Evolutionary conservation across 2,329 filamentous ascomycete species (phyloP).

Genomic region (Trichoderma atroviride): DNA sequence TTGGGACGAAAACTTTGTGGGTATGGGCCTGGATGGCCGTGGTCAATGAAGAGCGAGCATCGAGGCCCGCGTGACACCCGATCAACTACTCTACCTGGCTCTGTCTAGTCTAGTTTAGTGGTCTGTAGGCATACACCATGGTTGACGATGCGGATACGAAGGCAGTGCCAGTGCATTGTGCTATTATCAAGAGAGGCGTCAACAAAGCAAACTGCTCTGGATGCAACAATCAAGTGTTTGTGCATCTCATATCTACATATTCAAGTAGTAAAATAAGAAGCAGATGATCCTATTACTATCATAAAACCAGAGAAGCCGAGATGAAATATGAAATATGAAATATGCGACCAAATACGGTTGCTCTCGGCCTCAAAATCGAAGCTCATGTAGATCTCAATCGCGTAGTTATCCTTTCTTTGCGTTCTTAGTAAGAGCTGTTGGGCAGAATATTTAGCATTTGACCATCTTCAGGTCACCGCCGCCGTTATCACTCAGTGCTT

Average conservation of each 20-base stretch:
- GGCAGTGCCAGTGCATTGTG: conserved; percentile 35
- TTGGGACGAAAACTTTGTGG: conserved; percentile 28
- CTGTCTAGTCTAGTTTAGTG: conserved; percentile 6
- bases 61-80: conserved; percentile 17
- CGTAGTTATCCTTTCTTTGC: background rate
- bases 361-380: background rate
- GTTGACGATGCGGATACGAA: conserved; percentile 19
- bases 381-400: background rate
- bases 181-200: conserved; percentile 21
- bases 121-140: conserved; percentile 12
- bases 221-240: conserved; percentile 37
- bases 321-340: background rate
- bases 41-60: conserved; percentile 26
- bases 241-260: conserved; percentile 30
- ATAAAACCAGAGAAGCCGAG: background rate
- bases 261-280: conserved; percentile 28
- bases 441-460: background rate
- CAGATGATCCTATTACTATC: conserved; percentile 2
- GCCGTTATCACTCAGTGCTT: background rate
- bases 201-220: conserved; percentile 28
- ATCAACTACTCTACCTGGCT: conserved; percentile 7
- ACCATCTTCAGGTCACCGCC: background rate
- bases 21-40: conserved; percentile 26
- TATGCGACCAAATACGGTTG: background rate
- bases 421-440: background rate